A percentile compares a stretch with the other conserved stretches of the same genome.
Conservation (phyloP, 2,329 filamentous ascomycete species). For the Xylaria sp. region DNA sequence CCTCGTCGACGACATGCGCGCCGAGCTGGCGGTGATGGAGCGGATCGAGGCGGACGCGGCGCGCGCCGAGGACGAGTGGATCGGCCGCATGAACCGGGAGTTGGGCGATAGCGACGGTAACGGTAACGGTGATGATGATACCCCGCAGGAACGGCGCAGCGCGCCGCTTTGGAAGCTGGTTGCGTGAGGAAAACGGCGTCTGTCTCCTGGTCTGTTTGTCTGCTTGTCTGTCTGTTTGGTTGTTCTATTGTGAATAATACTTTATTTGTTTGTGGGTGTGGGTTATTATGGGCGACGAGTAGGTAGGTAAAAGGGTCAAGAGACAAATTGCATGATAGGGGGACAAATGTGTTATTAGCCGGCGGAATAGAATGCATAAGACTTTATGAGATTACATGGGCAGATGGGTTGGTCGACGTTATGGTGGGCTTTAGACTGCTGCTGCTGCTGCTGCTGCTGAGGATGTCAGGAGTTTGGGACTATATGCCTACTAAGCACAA, state of each 20-base stretch:
- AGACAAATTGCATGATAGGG: too few relatives aligned
- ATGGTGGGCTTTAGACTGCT: too few relatives aligned
- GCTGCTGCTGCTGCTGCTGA: too few relatives aligned
- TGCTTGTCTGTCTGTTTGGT: background rate
- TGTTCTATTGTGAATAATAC: too few relatives aligned
- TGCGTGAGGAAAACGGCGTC: background rate
- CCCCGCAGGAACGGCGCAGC: conserved; percentile 20
- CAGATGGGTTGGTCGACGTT: too few relatives aligned
- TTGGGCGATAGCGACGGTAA: conserved; percentile 38
- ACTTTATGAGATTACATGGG: too few relatives aligned
- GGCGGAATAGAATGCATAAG: too few relatives aligned
- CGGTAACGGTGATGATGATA: conserved; percentile 36
- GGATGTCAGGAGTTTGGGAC: too few relatives aligned
- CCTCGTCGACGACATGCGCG: conserved; percentile 61
- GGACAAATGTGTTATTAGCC: too few relatives aligned
- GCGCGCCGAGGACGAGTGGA: conserved; percentile 60
- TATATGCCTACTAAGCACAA: too few relatives aligned
- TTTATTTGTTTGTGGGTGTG: conserved; percentile 1
- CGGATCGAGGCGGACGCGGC: conserved; percentile 62
- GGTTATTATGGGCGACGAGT: too few relatives aligned
- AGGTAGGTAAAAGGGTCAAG: too few relatives aligned
- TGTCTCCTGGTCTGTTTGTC: background rate
- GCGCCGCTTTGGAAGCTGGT: conserved; percentile 37
- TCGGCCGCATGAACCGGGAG: conserved; percentile 54
- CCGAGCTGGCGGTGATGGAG: conserved; percentile 65